A percentile compares a stretch with the other conserved stretches of the same genome.
Conservation (phyloP, 805 yeast genomes). For the Starmerella bombicola region DNA sequence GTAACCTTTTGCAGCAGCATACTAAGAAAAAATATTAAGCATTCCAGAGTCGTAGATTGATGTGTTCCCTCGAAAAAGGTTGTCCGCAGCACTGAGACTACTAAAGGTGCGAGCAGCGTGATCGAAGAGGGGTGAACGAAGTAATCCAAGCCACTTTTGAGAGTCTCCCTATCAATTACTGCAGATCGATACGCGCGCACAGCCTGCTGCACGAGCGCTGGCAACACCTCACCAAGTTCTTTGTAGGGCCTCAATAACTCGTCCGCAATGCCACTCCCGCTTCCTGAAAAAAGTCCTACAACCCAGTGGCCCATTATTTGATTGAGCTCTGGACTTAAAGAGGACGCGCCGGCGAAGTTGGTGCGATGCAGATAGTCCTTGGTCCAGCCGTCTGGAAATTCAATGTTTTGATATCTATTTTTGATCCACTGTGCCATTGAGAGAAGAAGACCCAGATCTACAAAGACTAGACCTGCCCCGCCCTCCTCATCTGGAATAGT, state of each 20-base stretch:
- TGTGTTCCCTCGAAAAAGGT: slow-evolving; percentile 27
- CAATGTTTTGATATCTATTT: not conserved
- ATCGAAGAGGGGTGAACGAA: slow-evolving; percentile 69
- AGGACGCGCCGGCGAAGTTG: slow-evolving; percentile 3
- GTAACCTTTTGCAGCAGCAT: slow-evolving; percentile 2
- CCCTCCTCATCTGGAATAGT: slow-evolving; percentile 13
- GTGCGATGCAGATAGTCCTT: not conserved
- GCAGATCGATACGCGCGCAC: slow-evolving; percentile 46
- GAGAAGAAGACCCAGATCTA: slow-evolving; percentile 12
- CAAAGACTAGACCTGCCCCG: slow-evolving; percentile 11
- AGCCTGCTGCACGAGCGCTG: slow-evolving; percentile 63
- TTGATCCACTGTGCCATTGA: not conserved
- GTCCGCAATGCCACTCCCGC: slow-evolving; percentile 60
- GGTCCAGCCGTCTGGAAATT: slow-evolving; percentile 5
- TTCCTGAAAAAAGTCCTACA: slow-evolving; percentile 62
- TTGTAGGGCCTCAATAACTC: slow-evolving; percentile 57
- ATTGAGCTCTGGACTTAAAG: slow-evolving; percentile 17
- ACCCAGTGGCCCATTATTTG: slow-evolving; percentile 56
- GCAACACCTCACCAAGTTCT: slow-evolving; percentile 51
- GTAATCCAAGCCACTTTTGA: slow-evolving; percentile 73
- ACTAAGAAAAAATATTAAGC: slow-evolving; percentile 9
- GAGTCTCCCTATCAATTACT: slow-evolving; percentile 44
- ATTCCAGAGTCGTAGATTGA: slow-evolving; percentile 14
- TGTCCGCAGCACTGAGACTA: slow-evolving; percentile 39
- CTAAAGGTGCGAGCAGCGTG: slow-evolving; percentile 40